Conservation (phyloP, 371 early-diverging fungal genomes). For the Rhizopus arrhizus region DNA sequence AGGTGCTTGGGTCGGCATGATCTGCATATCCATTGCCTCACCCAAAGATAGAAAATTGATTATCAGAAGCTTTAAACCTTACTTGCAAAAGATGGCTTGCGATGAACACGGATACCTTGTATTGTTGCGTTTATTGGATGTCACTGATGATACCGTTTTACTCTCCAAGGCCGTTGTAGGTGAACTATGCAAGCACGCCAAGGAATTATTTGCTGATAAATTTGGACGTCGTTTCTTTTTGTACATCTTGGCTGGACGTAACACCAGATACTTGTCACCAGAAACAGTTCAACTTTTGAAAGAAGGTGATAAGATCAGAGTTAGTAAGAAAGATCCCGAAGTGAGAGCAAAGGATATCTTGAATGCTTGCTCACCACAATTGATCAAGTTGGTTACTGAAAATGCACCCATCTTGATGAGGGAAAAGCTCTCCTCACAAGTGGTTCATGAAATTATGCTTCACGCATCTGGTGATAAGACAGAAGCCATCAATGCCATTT, state of each 20-base stretch:
- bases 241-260: slow-evolving; percentile 75
- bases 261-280: slow-evolving; percentile 68
- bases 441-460: slow-evolving; percentile 71
- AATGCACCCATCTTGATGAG: slow-evolving; percentile 57
- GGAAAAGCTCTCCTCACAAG: slow-evolving; percentile 70
- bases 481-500: slow-evolving; percentile 52
- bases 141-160: slow-evolving; percentile 94
- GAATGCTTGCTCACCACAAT: slow-evolving; percentile 54
- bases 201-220: slow-evolving; percentile 67
- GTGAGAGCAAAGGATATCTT: slow-evolving; percentile 67
- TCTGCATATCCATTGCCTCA: slow-evolving; percentile 76
- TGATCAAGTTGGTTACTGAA: slow-evolving; percentile 63
- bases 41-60: slow-evolving; percentile 91
- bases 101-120: slow-evolving; percentile 93
- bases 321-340: slow-evolving; percentile 74
- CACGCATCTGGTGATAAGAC: slow-evolving; percentile 62
- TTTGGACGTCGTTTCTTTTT: slow-evolving; percentile 76
- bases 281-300: slow-evolving; percentile 65
- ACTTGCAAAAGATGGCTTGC: slow-evolving; percentile 75
- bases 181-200: slow-evolving; percentile 62
- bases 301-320: slow-evolving; percentile 66
- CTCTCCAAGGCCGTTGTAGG: slow-evolving; percentile 74
- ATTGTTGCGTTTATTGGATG: slow-evolving; percentile 81
- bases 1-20: slow-evolving; percentile 84
- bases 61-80: slow-evolving; percentile 84